These are phyloP conservation scores for Quercus ilex DNA, from an alignment of 306 rosid species.

Conservation along the genomic window DNA sequence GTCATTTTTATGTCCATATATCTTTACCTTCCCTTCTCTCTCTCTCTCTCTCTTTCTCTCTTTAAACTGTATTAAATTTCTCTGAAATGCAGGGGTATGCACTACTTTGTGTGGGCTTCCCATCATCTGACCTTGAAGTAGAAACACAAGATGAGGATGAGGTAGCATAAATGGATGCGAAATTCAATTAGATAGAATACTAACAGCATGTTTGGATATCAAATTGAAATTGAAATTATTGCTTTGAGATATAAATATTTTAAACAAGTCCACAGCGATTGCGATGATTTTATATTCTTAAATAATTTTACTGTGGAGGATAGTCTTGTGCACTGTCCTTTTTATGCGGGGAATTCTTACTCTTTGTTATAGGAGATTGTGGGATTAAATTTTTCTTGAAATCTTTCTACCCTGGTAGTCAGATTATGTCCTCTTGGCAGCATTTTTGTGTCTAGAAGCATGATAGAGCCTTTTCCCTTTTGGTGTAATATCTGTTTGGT, in stretches of 20 bases:
- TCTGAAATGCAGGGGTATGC: conserved; percentile 82
- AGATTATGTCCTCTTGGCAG: background rate
- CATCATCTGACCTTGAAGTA: conserved; percentile 84
- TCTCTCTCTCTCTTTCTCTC: background rate
- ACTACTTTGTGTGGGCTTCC: conserved; percentile 95
- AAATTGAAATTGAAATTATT: background rate
- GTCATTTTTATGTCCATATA: background rate
- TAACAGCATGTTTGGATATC: conserved; percentile 10
- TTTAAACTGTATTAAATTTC: background rate
- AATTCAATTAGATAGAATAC: conserved; percentile 9
- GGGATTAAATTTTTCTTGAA: background rate
- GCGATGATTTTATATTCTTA: background rate
- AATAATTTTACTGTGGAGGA: background rate
- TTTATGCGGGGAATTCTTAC: background rate
- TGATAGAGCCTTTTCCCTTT: no score
- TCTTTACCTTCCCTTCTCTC: background rate
- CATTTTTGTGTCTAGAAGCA: background rate
- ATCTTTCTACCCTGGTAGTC: background rate
- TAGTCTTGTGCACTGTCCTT: no score
- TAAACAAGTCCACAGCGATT: background rate
- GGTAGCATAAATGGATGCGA: conserved; percentile 40
- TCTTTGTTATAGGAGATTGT: background rate
- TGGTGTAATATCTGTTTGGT: no score
- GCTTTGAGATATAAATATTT: background rate
- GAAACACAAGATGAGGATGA: conserved; percentile 99